Evolutionary conservation across 495 filamentous ascomycete species (phyloP).

Genomic region (Lophium mytilinum): DNA sequence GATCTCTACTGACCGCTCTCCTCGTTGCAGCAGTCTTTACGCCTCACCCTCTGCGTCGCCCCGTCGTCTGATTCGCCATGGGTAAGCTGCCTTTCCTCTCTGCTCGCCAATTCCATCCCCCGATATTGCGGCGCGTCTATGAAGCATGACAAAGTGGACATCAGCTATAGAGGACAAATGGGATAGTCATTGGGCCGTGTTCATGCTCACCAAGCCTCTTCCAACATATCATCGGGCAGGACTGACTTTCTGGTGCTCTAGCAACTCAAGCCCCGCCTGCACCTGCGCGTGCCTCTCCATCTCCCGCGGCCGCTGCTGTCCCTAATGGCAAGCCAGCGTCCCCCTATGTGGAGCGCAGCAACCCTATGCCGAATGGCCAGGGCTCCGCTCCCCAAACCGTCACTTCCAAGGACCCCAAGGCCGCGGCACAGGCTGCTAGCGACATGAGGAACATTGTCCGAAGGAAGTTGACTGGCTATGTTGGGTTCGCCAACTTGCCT

Average conservation of each 20-base stretch:
- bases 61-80: conserved; percentile 28
- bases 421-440: conserved; percentile 62
- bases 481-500: conserved; percentile 96
- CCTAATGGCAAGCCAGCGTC: conserved; percentile 49
- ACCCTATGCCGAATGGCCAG: conserved; percentile 50
- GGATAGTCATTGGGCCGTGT: no score
- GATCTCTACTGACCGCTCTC: conserved; percentile 2
- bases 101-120: neutral
- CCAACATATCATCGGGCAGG: no score
- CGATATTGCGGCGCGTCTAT: neutral
- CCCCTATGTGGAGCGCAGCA: conserved; percentile 54
- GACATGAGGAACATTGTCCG: conserved; percentile 97
- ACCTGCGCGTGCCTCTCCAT: conserved; percentile 32
- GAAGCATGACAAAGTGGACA: no score
- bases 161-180: no score
- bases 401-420: conserved; percentile 78
- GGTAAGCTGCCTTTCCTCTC: conserved; percentile 27
- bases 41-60: conserved; percentile 15
- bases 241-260: no score
- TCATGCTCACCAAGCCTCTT: no score
- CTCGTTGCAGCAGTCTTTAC: conserved; percentile 17
- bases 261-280: conserved; percentile 11
- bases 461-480: conserved; percentile 95
- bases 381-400: conserved; percentile 51
- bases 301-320: conserved; percentile 22